phyloP scores from a whole-genome alignment of 73 alveolate species.

The Symbiodinium natans region DNA sequence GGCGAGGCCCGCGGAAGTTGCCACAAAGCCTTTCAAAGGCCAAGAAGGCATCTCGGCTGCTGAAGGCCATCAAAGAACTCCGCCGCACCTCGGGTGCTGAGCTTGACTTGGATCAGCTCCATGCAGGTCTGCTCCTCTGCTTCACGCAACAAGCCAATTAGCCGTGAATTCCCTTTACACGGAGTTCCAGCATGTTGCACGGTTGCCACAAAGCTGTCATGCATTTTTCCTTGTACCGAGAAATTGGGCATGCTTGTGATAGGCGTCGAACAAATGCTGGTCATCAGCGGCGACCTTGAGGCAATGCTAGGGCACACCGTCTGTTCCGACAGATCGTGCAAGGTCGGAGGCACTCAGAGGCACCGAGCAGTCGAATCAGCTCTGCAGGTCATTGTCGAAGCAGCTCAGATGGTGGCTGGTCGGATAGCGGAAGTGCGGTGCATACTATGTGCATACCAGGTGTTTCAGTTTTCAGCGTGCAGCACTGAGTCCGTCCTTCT shows the following conservation, averaged over 20 bases:
- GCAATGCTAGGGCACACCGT: no score
- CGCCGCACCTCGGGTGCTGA: slow-evolving; percentile 15
- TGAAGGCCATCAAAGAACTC: neutral
- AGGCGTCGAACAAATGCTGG: neutral
- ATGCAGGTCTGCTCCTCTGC: neutral
- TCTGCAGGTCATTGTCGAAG: neutral
- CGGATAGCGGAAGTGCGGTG: neutral
- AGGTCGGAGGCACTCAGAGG: neutral
- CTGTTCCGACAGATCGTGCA: neutral
- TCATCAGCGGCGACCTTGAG: neutral
- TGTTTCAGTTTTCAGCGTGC: no score
- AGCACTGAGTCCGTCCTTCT: no score
- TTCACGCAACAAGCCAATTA: no score
- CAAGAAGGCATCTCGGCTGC: neutral
- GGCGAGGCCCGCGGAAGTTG: neutral
- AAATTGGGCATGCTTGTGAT: no score
- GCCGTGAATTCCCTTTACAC: no score
- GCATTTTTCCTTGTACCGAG: no score
- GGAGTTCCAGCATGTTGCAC: no score
- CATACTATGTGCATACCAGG: no score
- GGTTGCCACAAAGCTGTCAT: no score
- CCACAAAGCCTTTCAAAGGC: neutral
- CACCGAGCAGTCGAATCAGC: neutral
- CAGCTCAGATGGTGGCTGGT: neutral
- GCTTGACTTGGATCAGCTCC: neutral